Evolutionary conservation across 306 rosid species (phyloP).

Genomic region (Casuarina cunninghamiana): DNA sequence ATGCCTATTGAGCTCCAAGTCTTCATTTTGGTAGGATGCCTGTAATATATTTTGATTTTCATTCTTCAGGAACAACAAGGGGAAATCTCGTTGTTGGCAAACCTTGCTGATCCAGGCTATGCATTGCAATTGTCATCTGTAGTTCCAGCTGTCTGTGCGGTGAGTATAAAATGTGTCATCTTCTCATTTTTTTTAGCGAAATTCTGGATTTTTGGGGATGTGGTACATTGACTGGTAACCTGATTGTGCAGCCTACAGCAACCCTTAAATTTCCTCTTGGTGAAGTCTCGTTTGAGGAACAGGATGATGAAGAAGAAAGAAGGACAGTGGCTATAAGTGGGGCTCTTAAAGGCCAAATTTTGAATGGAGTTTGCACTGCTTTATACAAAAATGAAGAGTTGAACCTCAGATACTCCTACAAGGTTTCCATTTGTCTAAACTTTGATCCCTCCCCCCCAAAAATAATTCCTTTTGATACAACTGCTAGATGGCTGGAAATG

Average conservation of each 20-base stretch:
- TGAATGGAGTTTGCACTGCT: slow-evolving; percentile 71
- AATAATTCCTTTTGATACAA: not conserved
- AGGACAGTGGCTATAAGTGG: slow-evolving; percentile 58
- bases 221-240: not conserved
- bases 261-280: slow-evolving; percentile 84
- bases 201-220: slow-evolving; percentile 1
- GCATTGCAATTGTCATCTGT: slow-evolving; percentile 66
- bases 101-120: slow-evolving; percentile 67
- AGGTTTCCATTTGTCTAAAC: slow-evolving; percentile 43
- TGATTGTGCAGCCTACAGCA: slow-evolving; percentile 77
- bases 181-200: not conserved
- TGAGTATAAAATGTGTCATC: slow-evolving; percentile 30
- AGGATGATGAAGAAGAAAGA: slow-evolving; percentile 58
- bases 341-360: slow-evolving; percentile 49
- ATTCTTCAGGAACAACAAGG: slow-evolving; percentile 67
- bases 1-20: not conserved
- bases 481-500: not conserved
- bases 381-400: slow-evolving; percentile 67
- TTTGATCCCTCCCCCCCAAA: not conserved
- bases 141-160: slow-evolving; percentile 68
- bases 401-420: slow-evolving; percentile 68
- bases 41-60: slow-evolving; percentile 14
- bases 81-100: slow-evolving; percentile 60
- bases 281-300: slow-evolving; percentile 75
- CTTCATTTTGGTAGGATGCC: not conserved